Conservation (phyloP, 305 asterid species). For the Fraxinus xanthoxyloides region DNA sequence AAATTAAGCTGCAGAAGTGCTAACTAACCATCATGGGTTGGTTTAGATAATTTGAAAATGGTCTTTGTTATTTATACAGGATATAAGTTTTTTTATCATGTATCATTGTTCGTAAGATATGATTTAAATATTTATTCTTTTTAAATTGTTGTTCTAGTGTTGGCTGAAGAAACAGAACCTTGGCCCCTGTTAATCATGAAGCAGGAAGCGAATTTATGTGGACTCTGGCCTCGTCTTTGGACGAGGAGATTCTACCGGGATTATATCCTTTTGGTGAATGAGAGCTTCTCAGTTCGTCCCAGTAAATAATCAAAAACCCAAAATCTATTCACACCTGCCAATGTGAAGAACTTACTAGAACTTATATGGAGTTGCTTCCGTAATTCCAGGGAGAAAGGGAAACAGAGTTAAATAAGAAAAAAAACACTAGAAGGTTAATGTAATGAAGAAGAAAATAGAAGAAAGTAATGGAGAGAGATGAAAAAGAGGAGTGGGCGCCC, state of each 20-base stretch:
- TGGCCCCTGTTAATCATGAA: slow-evolving; percentile 57
- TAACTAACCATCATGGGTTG: not conserved
- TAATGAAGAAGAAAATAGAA: not conserved
- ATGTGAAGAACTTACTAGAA: not conserved
- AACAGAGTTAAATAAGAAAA: not conserved
- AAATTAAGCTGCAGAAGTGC: not conserved
- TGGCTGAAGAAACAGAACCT: slow-evolving; percentile 88
- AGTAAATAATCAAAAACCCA: not conserved
- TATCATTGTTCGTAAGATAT: not conserved
- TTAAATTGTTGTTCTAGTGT: slow-evolving; percentile 46
- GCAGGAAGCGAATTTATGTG: slow-evolving; percentile 55
- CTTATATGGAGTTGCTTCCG: not conserved
- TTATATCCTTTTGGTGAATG: not conserved
- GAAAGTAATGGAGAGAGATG: not conserved
- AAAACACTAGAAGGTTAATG: not conserved
- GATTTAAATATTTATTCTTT: slow-evolving; percentile 14
- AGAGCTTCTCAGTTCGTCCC: not conserved
- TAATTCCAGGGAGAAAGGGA: not conserved
- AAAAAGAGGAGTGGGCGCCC: not conserved
- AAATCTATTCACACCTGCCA: not conserved
- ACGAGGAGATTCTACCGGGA: slow-evolving; percentile 29
- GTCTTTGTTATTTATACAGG: not conserved
- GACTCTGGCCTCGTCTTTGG: slow-evolving; percentile 84
- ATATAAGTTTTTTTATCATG: no score
- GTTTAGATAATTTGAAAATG: not conserved